Percentiles rank a stretch among this genome's conserved stretches.
phyloP scores from a whole-genome alignment of 352 stramenopile species.

The Phytopythium cucurbitacearum region DNA sequence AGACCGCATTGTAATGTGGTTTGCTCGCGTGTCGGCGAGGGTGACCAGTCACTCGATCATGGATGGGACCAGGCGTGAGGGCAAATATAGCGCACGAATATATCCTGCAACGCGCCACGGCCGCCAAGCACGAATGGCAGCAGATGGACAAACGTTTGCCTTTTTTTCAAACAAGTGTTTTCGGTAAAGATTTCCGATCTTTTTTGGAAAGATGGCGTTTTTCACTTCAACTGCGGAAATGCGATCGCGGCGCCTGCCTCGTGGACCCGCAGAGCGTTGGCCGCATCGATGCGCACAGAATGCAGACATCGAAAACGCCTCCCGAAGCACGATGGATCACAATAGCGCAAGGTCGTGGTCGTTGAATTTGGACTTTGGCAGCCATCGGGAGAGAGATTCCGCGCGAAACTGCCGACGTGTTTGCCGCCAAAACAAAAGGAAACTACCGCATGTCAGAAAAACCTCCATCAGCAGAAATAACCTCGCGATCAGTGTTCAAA shows the following conservation, averaged over 20 bases:
- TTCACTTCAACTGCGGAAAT: too few species aligned
- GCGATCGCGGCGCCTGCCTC: too few species aligned
- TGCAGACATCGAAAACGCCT: too few species aligned
- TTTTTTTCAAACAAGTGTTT: too few species aligned
- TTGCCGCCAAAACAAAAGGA: background rate
- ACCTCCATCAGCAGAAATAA: slow-evolving; percentile 1
- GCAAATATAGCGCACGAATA: too few species aligned
- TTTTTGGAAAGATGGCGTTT: too few species aligned
- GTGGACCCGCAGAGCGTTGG: too few species aligned
- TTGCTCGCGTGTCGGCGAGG: background rate
- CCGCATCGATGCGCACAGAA: too few species aligned
- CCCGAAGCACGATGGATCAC: background rate
- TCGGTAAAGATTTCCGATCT: too few species aligned
- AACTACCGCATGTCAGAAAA: background rate
- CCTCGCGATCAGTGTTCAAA: slow-evolving; percentile 1
- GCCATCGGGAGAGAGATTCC: background rate
- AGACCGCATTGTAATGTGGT: background rate
- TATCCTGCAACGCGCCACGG: too few species aligned
- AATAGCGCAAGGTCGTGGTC: background rate
- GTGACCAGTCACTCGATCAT: background rate
- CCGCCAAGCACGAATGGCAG: too few species aligned
- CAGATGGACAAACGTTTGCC: too few species aligned
- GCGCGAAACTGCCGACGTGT: slow-evolving; percentile 2
- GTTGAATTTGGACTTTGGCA: background rate
- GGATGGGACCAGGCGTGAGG: background rate